Evolutionary conservation across 768 basidiomycete genomes (phyloP).

Genomic region (Postia placenta): DNA sequence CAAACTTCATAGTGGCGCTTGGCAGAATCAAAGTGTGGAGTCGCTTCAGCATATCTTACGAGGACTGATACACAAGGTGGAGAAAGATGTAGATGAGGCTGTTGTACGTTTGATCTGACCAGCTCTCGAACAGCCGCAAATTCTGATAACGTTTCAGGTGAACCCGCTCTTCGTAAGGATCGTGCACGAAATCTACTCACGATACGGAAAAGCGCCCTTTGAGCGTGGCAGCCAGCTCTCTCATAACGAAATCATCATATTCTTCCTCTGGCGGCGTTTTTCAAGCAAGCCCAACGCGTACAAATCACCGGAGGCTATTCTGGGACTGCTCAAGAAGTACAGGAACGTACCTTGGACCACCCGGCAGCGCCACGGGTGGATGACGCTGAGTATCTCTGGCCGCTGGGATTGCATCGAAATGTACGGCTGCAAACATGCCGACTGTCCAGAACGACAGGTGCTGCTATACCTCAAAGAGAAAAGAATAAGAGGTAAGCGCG

Average conservation of each 20-base stretch:
- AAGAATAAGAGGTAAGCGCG: slow-evolving; percentile 18
- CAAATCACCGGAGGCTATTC: slow-evolving; percentile 13
- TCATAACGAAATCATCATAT: slow-evolving; percentile 18
- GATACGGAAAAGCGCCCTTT: slow-evolving; percentile 23
- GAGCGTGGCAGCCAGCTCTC: slow-evolving; percentile 14
- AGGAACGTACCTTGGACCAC: slow-evolving; percentile 16
- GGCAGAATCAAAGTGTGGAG: slow-evolving; percentile 20
- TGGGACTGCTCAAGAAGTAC: slow-evolving; percentile 15
- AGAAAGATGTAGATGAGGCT: slow-evolving; percentile 9
- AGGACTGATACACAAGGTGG: slow-evolving; percentile 17
- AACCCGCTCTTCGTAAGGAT: slow-evolving; percentile 16
- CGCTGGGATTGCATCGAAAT: slow-evolving; percentile 22
- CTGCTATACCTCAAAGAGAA: slow-evolving; percentile 13
- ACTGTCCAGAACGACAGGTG: slow-evolving; percentile 19
- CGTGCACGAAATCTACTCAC: slow-evolving; percentile 21
- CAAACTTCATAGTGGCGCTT: slow-evolving; percentile 18
- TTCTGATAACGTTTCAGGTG: slow-evolving; percentile 10
- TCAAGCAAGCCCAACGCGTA: slow-evolving; percentile 12
- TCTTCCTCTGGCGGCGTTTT: slow-evolving; percentile 23
- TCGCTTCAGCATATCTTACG: slow-evolving; percentile 20
- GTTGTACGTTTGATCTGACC: slow-evolving; percentile 11
- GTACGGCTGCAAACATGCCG: slow-evolving; percentile 17
- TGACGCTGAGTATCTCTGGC: slow-evolving; percentile 13
- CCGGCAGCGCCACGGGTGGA: slow-evolving; percentile 17
- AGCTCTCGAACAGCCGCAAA: no score